phyloP scores from a whole-genome alignment of 768 basidiomycete genomes.

The Boletales sp. region DNA sequence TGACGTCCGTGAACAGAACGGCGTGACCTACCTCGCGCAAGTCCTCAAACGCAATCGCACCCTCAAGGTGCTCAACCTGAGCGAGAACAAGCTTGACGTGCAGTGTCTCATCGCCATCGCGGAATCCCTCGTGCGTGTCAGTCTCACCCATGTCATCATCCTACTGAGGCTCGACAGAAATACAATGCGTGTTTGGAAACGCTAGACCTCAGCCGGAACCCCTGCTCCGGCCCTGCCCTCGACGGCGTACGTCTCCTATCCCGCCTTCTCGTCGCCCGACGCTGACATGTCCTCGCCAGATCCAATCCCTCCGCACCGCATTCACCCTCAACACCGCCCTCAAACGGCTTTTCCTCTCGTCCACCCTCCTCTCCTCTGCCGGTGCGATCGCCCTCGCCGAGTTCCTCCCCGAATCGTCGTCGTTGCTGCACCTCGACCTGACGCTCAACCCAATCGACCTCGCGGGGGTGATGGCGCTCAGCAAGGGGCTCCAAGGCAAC shows the following conservation, averaged over 20 bases:
- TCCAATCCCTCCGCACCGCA: conserved; percentile 85
- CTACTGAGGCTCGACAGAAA: conserved; percentile 56
- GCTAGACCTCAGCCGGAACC: conserved; percentile 88
- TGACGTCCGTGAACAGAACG: conserved; percentile 48
- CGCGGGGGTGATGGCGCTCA: conserved; percentile 91
- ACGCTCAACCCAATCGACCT: conserved; percentile 81
- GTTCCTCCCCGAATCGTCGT: conserved; percentile 87
- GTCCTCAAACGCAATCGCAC: conserved; percentile 96
- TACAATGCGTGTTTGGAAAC: conserved; percentile 94
- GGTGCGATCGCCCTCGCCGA: conserved; percentile 96
- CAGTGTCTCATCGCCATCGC: conserved; percentile 75
- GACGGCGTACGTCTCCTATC: conserved; percentile 80
- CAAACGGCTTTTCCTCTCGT: conserved; percentile 88
- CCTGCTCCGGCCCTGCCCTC: conserved; percentile 82
- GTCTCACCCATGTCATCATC: neutral
- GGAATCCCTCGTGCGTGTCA: conserved; percentile 75
- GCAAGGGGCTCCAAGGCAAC: conserved; percentile 80
- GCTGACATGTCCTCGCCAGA: conserved; percentile 36
- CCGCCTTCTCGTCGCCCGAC: neutral
- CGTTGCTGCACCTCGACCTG: conserved; percentile 87
- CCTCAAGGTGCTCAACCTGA: conserved; percentile 88
- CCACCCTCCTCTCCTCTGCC: conserved; percentile 71
- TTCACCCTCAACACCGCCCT: conserved; percentile 90
- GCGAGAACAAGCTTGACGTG: conserved; percentile 91
- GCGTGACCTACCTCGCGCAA: conserved; percentile 88